phyloP scores from a whole-genome alignment of 306 rosid genomes.

The Cyamopsis tetragonoloba region DNA sequence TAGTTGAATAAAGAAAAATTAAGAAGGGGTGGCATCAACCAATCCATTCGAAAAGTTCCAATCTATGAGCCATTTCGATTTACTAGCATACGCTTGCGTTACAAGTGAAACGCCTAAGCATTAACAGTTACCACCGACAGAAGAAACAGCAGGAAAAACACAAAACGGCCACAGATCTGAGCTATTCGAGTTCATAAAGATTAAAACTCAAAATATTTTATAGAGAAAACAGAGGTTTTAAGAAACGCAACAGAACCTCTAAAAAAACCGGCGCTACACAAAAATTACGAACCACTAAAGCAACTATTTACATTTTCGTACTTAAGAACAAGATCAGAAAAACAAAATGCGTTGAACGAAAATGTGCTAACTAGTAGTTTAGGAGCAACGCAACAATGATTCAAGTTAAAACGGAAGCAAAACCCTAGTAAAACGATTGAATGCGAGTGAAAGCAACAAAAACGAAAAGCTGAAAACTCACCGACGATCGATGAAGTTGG shows the following conservation, averaged over 20 bases:
- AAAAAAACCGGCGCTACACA: background rate
- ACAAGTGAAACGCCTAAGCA: background rate
- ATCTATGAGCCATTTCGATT: constrained; percentile 4
- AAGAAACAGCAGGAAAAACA: background rate
- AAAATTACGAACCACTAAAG: background rate
- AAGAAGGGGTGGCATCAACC: background rate
- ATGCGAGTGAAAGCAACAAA: background rate
- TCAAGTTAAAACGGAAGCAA: background rate
- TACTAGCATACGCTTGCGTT: background rate
- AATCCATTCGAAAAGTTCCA: background rate
- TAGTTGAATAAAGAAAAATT: background rate
- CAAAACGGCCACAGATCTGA: constrained; percentile 35
- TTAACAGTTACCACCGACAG: background rate
- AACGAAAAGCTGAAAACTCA: constrained; percentile 32
- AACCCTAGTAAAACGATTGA: constrained; percentile 11
- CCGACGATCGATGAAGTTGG: constrained; percentile 16
- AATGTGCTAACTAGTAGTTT: too few relatives aligned
- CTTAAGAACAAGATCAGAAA: too few relatives aligned
- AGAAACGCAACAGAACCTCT: background rate
- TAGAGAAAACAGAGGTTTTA: background rate
- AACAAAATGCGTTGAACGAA: too few relatives aligned
- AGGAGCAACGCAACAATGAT: background rate
- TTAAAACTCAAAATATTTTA: background rate
- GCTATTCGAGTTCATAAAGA: background rate
- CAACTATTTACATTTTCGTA: background rate